Conservation (phyloP, 495 filamentous ascomycete genomes). For the Chaetomium fimeti region DNA sequence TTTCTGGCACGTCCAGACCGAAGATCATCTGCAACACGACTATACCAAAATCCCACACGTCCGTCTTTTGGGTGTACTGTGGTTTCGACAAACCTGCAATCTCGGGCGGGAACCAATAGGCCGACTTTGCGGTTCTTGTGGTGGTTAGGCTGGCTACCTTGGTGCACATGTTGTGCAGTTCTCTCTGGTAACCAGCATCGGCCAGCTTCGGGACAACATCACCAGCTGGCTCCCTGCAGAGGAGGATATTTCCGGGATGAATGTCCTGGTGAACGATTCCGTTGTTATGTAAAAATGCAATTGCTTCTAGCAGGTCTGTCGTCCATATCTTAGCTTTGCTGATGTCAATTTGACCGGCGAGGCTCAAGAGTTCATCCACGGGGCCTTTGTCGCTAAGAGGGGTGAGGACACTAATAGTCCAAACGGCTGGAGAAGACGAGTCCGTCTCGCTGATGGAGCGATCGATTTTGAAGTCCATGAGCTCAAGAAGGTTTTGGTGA, state of each 20-base stretch:
- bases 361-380: conserved; percentile 73
- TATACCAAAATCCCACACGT: conserved; percentile 92
- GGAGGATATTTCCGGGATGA: conserved; percentile 70
- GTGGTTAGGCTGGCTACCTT: conserved; percentile 45
- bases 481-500: conserved; percentile 72
- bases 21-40: conserved; percentile 93
- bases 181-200: conserved; percentile 65
- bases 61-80: conserved; percentile 72
- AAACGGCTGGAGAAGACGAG: conserved; percentile 44
- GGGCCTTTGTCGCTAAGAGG: conserved; percentile 80
- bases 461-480: conserved; percentile 78
- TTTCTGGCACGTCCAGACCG: conserved; percentile 69
- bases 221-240: conserved; percentile 59
- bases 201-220: conserved; percentile 64
- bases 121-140: conserved; percentile 63
- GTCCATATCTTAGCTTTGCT: conserved; percentile 79
- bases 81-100: conserved; percentile 58
- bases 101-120: conserved; percentile 83
- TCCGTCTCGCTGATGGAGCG: conserved; percentile 44
- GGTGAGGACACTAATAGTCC: conserved; percentile 79
- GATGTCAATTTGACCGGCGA: conserved; percentile 68
- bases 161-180: conserved; percentile 58
- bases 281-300: conserved; percentile 80
- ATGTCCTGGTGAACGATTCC: conserved; percentile 79
- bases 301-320: conserved; percentile 82